These are phyloP conservation scores for Alternaria novae-zelandiae DNA, from an alignment of 2,329 filamentous ascomycete genomes.

Conservation along the genomic window DNA sequence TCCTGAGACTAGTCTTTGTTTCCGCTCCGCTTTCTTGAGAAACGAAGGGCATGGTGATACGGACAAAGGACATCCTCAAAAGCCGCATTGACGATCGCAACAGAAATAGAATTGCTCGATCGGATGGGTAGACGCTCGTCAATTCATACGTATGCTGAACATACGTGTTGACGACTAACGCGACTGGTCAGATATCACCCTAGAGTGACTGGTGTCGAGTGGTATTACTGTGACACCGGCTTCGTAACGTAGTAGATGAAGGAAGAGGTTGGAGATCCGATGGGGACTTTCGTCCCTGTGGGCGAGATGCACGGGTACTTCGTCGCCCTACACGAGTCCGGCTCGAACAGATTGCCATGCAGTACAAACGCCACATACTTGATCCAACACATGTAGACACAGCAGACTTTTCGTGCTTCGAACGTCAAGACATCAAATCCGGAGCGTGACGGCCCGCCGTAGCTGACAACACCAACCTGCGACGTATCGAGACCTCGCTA, in stretches of 20 bases:
- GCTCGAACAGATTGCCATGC: constrained; percentile 17
- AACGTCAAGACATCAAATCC: constrained; percentile 33
- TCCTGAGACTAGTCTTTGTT: constrained; percentile 94
- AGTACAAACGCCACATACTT: constrained; percentile 32
- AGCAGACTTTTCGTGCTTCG: constrained; percentile 7
- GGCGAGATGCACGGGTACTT: constrained; percentile 59
- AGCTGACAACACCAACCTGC: constrained; percentile 33
- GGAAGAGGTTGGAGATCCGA: constrained; percentile 54
- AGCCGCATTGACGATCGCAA: constrained; percentile 68
- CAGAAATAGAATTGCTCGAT: constrained; percentile 27
- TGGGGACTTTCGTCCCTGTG: constrained; percentile 46
- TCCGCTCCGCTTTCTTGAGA: constrained; percentile 67
- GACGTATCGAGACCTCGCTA: constrained; percentile 61
- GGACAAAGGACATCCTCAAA: constrained; percentile 97
- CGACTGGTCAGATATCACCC: constrained; percentile 65
- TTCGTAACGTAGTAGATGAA: constrained; percentile 47
- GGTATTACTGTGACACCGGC: constrained; percentile 57
- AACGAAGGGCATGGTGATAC: constrained; percentile 70
- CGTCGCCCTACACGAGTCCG: constrained; percentile 27
- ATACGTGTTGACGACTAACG: constrained; percentile 69
- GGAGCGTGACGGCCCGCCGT: constrained; percentile 50
- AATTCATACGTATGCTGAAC: constrained; percentile 58
- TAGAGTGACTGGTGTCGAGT: constrained; percentile 56
- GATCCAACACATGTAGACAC: constrained; percentile 32
- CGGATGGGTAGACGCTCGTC: constrained; percentile 63